Conservation (phyloP, 31 red algal genomes). For the Bonnemaisonia californica region DNA sequence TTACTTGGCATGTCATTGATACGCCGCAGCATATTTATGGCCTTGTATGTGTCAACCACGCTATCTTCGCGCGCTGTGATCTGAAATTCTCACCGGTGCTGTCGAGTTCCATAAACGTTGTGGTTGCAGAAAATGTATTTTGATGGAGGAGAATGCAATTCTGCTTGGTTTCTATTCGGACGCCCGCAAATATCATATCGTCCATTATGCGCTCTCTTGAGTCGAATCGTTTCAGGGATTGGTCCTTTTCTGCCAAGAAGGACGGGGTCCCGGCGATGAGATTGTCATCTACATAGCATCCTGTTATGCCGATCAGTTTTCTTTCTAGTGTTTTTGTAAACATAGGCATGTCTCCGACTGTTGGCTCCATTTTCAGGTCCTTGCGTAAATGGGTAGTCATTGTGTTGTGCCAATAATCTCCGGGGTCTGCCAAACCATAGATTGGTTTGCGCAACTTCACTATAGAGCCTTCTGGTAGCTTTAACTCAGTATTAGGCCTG, state of each 20-base stretch:
- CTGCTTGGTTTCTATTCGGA: not conserved
- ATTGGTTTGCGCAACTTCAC: conserved; percentile 36
- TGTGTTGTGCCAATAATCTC: conserved; percentile 43
- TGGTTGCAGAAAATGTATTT: not conserved
- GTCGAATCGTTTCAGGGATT: conserved; percentile 7
- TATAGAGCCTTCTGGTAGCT: conserved; percentile 1
- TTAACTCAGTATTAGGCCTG: conserved; percentile 22
- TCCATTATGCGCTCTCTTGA: conserved; percentile 3
- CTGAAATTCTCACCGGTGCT: not conserved
- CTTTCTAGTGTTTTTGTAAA: not conserved
- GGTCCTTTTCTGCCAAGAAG: not conserved
- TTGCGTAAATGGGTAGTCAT: not conserved
- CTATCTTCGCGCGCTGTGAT: conserved; percentile 20
- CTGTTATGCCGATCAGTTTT: conserved; percentile 25
- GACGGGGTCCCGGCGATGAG: conserved; percentile 7
- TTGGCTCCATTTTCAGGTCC: conserved; percentile 31
- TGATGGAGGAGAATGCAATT: conserved; percentile 10
- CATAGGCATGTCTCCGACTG: conserved; percentile 19
- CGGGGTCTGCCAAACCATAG: conserved; percentile 54
- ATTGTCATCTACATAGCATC: conserved; percentile 42
- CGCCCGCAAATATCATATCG: conserved; percentile 29
- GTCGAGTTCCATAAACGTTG: not conserved
- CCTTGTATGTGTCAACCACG: conserved; percentile 28
- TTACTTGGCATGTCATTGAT: not conserved
- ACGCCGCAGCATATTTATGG: conserved; percentile 18